phyloP scores from a whole-genome alignment of 495 filamentous ascomycete genomes.

The Aspergillus conjunctus region DNA sequence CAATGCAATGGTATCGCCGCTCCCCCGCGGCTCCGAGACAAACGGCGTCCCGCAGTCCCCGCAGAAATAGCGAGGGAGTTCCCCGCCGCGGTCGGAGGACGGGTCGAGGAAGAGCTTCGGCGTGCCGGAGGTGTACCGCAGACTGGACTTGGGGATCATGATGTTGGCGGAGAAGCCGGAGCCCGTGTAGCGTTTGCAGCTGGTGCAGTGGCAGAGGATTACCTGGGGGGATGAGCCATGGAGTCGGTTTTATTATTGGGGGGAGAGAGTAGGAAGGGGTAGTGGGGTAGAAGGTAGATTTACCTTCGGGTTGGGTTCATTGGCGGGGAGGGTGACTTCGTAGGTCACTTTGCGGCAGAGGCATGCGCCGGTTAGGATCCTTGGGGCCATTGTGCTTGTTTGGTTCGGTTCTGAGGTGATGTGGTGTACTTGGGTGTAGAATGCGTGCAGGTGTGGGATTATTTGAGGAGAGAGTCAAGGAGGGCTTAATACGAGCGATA shows the following conservation, averaged over 20 bases:
- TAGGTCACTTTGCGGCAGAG: conserved; percentile 34
- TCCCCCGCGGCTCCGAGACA: conserved; percentile 20
- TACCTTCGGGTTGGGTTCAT: conserved; percentile 28
- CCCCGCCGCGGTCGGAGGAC: conserved; percentile 18
- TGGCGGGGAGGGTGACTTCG: conserved; percentile 25
- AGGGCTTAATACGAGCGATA: neutral
- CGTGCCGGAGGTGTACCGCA: conserved; percentile 25
- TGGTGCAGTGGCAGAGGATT: conserved; percentile 36
- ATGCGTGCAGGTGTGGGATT: neutral
- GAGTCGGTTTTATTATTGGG: too few relatives aligned
- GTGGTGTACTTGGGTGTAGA: too few relatives aligned
- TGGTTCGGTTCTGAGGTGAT: neutral
- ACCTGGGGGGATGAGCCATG: conserved; percentile 22
- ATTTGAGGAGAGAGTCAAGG: neutral
- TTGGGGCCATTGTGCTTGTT: conserved; percentile 13
- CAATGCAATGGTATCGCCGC: conserved; percentile 13
- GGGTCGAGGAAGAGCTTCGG: conserved; percentile 29
- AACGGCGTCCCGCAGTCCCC: conserved; percentile 32
- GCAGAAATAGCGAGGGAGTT: conserved; percentile 29
- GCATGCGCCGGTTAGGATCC: conserved; percentile 28
- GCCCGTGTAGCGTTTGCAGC: conserved; percentile 36
- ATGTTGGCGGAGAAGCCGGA: conserved; percentile 34
- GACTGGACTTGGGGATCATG: conserved; percentile 21
- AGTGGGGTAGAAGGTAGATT: neutral
- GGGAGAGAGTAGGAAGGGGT: too few relatives aligned